Percentiles rank a stretch among this genome's conserved stretches.
These are phyloP conservation scores for Leccinum obscurum DNA, from an alignment of 768 basidiomycete species.

Conservation along the genomic window DNA sequence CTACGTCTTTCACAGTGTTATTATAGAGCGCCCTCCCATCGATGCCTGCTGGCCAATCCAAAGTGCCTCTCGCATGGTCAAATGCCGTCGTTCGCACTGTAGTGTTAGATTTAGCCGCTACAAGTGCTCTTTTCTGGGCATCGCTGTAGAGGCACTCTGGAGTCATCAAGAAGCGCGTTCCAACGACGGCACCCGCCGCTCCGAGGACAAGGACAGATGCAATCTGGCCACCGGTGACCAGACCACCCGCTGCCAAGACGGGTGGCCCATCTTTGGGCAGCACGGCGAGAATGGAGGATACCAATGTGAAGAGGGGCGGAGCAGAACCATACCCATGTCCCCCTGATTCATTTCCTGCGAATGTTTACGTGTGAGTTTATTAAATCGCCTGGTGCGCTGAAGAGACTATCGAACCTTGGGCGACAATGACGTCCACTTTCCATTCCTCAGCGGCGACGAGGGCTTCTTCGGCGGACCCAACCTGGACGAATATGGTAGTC, in stretches of 20 bases:
- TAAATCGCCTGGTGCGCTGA: background rate
- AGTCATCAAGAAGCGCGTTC: conserved; percentile 74
- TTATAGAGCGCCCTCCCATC: conserved; percentile 53
- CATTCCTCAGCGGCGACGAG: conserved; percentile 59
- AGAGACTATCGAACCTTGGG: conserved; percentile 56
- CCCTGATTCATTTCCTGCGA: conserved; percentile 72
- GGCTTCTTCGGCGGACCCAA: conserved; percentile 62
- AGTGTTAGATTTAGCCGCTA: conserved; percentile 42
- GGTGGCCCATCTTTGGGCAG: conserved; percentile 46
- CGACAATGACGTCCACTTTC: conserved; percentile 73
- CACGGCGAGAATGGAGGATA: conserved; percentile 53
- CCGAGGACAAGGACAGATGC: conserved; percentile 67
- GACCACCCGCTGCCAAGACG: conserved; percentile 74
- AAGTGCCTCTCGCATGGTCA: conserved; percentile 54
- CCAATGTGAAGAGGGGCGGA: conserved; percentile 58
- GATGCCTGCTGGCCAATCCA: conserved; percentile 60
- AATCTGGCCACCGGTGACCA: conserved; percentile 63
- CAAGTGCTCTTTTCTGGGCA: conserved; percentile 52
- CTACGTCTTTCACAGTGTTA: conserved; percentile 58
- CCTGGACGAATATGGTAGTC: conserved; percentile 63
- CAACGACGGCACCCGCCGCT: conserved; percentile 65
- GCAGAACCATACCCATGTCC: conserved; percentile 67
- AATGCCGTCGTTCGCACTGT: conserved; percentile 65
- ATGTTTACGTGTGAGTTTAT: conserved; percentile 5
- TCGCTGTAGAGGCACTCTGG: conserved; percentile 61